Evolutionary conservation across 2,329 filamentous ascomycete species (phyloP).

Genomic region (Amesomyces nigricolor): DNA sequence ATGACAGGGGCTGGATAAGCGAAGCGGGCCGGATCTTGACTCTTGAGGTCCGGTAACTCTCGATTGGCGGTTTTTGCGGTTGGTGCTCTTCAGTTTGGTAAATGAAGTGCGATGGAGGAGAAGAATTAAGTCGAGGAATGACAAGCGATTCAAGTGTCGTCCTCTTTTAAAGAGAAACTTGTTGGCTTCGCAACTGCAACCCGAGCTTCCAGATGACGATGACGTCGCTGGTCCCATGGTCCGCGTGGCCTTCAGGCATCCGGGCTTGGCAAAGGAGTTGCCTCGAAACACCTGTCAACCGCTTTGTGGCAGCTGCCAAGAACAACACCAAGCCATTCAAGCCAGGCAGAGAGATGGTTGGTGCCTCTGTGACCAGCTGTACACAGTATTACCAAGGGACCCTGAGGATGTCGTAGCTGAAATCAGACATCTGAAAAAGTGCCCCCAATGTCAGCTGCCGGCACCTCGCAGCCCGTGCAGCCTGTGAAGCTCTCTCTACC

Average conservation of each 20-base stretch:
- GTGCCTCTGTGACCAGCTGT: no score
- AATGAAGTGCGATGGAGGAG: neutral
- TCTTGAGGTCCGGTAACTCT: no score
- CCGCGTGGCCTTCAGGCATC: neutral
- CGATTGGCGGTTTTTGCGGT: slow-evolving; percentile 7
- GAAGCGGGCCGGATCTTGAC: neutral
- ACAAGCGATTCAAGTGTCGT: neutral
- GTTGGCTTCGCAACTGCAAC: neutral
- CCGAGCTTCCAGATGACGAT: neutral
- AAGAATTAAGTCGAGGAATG: neutral
- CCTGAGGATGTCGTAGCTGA: slow-evolving; percentile 1
- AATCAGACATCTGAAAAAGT: slow-evolving; percentile 3
- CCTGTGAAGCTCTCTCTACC: slow-evolving; percentile 79
- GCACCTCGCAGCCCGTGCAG: slow-evolving; percentile 43
- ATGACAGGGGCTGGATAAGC: neutral
- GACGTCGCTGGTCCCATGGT: neutral
- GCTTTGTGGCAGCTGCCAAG: neutral
- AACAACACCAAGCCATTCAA: neutral
- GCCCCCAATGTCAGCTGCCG: slow-evolving; percentile 47
- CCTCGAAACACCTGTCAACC: neutral
- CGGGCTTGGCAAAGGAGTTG: neutral
- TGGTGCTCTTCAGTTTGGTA: neutral
- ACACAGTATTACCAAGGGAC: neutral
- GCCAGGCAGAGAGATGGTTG: no score
- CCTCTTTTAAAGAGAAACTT: neutral